Conservation (phyloP, 2,329 filamentous ascomycete species). For the Bipolaris oryzae region DNA sequence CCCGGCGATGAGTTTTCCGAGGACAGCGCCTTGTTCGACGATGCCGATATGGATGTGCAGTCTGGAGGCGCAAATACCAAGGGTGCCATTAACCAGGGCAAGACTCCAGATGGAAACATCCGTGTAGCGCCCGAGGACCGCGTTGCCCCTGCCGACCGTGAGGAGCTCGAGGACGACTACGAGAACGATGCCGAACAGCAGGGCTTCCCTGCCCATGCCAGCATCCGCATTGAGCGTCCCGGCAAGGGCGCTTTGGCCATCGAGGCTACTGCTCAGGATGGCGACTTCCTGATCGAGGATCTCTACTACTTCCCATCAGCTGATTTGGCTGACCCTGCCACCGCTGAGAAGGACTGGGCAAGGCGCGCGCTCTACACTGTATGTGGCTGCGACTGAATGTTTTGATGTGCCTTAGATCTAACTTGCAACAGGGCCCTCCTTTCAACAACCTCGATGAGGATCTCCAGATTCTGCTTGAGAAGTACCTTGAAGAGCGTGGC, state of each 20-base stretch:
- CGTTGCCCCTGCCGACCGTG: constrained; percentile 62
- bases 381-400: background rate
- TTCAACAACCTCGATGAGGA: constrained; percentile 96
- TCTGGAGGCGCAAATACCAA: constrained; percentile 63
- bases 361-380: constrained; percentile 77
- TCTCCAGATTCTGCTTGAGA: constrained; percentile 87
- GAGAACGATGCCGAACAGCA: constrained; percentile 59
- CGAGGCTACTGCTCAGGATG: constrained; percentile 84
- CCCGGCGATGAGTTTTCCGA: constrained; percentile 57
- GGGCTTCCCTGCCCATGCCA: constrained; percentile 79
- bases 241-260: constrained; percentile 84
- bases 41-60: constrained; percentile 53
- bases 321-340: constrained; percentile 75
- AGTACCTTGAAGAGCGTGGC: constrained; percentile 92
- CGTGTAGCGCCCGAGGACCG: constrained; percentile 63
- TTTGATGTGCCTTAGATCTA: background rate
- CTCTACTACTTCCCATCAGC: constrained; percentile 84
- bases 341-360: constrained; percentile 76
- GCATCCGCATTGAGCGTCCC: constrained; percentile 87
- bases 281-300: constrained; percentile 85
- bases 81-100: constrained; percentile 61
- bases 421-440: constrained; percentile 67
- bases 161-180: constrained; percentile 62
- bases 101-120: constrained; percentile 57
- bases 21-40: constrained; percentile 55